Percentiles rank a stretch among this genome's conserved stretches.
These are phyloP conservation scores for Pseudogymnoascus sp. DNA, from an alignment of 2,329 filamentous ascomycete genomes.

Conservation along the genomic window DNA sequence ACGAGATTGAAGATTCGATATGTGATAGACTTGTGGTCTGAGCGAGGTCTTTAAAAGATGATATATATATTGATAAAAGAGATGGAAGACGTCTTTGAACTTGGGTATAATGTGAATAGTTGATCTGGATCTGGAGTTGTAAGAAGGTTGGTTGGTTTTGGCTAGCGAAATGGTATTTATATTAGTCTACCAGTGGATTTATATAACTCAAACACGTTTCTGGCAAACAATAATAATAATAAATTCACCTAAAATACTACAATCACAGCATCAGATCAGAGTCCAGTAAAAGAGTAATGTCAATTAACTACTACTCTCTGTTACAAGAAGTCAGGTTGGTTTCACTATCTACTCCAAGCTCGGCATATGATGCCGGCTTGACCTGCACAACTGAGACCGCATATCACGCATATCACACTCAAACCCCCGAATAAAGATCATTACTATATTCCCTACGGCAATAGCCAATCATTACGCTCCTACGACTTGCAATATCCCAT, in stretches of 20 bases:
- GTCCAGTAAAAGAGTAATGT: background rate
- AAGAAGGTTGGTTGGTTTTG: background rate
- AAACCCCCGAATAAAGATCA: background rate
- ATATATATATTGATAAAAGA: background rate
- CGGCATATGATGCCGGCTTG: background rate
- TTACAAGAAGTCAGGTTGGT: background rate
- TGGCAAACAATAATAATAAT: background rate
- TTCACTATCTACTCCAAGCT: background rate
- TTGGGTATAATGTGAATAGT: background rate
- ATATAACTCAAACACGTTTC: background rate
- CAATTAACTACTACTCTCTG: background rate
- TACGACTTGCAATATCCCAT: constrained; percentile 1
- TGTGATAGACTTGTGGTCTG: background rate
- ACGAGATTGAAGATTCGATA: background rate
- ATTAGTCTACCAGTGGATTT: background rate
- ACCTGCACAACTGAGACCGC: background rate
- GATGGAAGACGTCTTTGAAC: background rate
- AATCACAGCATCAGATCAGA: background rate
- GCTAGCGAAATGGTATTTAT: background rate
- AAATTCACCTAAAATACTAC: background rate
- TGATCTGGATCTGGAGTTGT: background rate
- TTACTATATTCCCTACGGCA: constrained; percentile 7
- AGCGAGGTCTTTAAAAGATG: background rate
- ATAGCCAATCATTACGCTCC: constrained; percentile 2
- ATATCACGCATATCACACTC: background rate